Evolutionary conservation across 805 yeast genomes (phyloP), one percentile per base, ranked within the genome.

Genomic region (Barnettozyma salicaria): DNA sequence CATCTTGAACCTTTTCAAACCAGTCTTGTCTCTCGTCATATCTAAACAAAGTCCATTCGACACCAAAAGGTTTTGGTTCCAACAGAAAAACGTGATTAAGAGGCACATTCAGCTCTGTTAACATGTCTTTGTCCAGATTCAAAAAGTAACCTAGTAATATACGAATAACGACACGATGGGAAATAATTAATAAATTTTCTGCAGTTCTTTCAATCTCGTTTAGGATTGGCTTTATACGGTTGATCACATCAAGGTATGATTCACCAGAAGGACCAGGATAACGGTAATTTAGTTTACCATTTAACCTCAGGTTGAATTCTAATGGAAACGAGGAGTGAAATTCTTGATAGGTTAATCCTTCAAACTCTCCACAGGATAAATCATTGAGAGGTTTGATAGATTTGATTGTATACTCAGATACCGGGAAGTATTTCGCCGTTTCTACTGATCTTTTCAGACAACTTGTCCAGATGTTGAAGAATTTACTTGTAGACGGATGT

Each of bases 231-330:
- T 95, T 70, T 39, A 90, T 68, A 44, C 98, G 70, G 47, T 88
- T 86, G 53, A 92, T 81, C 10, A 92, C 98, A 61, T 90, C 97
- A 48, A 90, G 63, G 50, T 90, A 90, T 0, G 95, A 84, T 60
- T 90, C 98, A 13, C 98, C 98, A 7, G 97, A 97, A 34, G 87
- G 84, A 4, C 98, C 98, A 2, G 97, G 98, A 55, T 90, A 90
- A 42, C 98, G 68, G 60, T 90, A 90, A 13, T 80, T 68, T 49
- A 90, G 68, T 60, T 90, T 90, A 59, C 87, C 82, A 28, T 70
- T 66, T 48, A 86, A 61, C 41, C 97, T 72, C 13, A 87, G 73
- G 28, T 72, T 75, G 55, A 80, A 90, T 58, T 90, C 97, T 25
- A 73, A 73, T 0, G 97, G 96, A 51, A 70, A 75, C 43, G 66